Conservation (phyloP, 352 stramenopile species). For the Phytophthora pisi region DNA sequence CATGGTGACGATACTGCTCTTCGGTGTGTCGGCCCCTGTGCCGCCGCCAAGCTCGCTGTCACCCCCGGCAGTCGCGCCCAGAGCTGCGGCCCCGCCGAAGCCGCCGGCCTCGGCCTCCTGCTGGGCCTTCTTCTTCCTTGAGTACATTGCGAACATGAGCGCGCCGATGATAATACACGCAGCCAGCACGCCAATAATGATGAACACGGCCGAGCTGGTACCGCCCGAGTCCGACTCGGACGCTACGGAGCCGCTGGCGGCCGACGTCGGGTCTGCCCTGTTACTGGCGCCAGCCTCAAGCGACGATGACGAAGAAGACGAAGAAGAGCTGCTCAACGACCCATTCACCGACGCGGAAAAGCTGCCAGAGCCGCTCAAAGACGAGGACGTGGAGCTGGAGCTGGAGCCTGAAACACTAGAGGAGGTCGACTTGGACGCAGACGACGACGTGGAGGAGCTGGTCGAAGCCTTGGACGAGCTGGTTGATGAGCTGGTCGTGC, state of each 20-base stretch:
- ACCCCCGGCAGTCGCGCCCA: constrained; percentile 30
- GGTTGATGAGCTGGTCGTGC: constrained; percentile 4
- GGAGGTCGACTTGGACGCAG: constrained; percentile 14
- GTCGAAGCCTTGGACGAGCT: constrained; percentile 14
- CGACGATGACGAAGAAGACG: constrained; percentile 8
- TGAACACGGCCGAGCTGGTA: constrained; percentile 64
- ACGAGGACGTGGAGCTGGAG: constrained; percentile 16
- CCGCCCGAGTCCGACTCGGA: constrained; percentile 35
- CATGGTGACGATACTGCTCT: constrained; percentile 82
- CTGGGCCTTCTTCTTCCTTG: constrained; percentile 72
- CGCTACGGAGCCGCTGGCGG: constrained; percentile 33
- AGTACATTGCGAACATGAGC: constrained; percentile 77
- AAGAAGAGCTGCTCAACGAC: constrained; percentile 25
- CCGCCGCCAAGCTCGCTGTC: constrained; percentile 28
- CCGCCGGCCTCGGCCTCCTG: constrained; percentile 52
- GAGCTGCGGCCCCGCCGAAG: constrained; percentile 50
- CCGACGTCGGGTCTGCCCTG: constrained; percentile 16
- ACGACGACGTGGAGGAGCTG: constrained; percentile 6
- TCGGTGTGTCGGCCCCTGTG: constrained; percentile 63
- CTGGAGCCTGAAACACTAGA: constrained; percentile 21
- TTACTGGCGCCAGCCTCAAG: constrained; percentile 5
- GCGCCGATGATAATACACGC: constrained; percentile 68
- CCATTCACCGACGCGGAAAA: constrained; percentile 27
- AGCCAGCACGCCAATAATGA: constrained; percentile 69
- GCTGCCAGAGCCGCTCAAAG: constrained; percentile 13